Conservation (phyloP, 2,329 filamentous ascomycete species). For the Epichloe amarillans region DNA sequence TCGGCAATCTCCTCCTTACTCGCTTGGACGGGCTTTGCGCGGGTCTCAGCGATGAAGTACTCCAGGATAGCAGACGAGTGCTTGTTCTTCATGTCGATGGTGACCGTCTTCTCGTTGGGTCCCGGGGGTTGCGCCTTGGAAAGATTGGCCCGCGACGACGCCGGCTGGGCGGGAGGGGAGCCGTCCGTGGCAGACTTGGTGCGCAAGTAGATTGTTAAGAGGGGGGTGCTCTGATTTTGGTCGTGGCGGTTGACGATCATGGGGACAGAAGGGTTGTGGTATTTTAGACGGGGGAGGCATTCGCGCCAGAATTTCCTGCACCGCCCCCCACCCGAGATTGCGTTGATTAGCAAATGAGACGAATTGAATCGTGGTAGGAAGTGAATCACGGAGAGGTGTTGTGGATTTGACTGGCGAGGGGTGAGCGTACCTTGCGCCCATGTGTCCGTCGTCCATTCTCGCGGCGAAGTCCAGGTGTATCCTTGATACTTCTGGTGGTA, state of each 20-base stretch:
- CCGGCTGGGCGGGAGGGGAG: conserved; percentile 24
- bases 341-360: conserved; percentile 9
- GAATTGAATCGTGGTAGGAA: neutral
- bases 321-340: neutral
- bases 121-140: conserved; percentile 37
- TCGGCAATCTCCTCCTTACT: conserved; percentile 46
- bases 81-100: conserved; percentile 51
- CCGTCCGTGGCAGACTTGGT: conserved; percentile 18
- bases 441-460: conserved; percentile 51
- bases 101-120: conserved; percentile 35
- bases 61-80: conserved; percentile 48
- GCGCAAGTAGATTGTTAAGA: conserved; percentile 53
- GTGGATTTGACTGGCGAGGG: conserved; percentile 6
- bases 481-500: conserved; percentile 62
- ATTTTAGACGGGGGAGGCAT: conserved; percentile 74
- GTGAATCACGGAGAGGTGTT: neutral
- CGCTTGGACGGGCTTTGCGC: conserved; percentile 41
- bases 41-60: conserved; percentile 48
- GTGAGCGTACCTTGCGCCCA: conserved; percentile 52
- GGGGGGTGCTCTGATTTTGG: conserved; percentile 41
- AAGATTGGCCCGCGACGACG: conserved; percentile 33
- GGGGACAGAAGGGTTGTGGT: conserved; percentile 73
- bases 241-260: conserved; percentile 67
- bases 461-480: conserved; percentile 62
- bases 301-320: conserved; percentile 77